Base-by-base conservation (phyloP, 495 filamentous ascomycete genomes). In the Hypoxylon perforatum region DNA sequence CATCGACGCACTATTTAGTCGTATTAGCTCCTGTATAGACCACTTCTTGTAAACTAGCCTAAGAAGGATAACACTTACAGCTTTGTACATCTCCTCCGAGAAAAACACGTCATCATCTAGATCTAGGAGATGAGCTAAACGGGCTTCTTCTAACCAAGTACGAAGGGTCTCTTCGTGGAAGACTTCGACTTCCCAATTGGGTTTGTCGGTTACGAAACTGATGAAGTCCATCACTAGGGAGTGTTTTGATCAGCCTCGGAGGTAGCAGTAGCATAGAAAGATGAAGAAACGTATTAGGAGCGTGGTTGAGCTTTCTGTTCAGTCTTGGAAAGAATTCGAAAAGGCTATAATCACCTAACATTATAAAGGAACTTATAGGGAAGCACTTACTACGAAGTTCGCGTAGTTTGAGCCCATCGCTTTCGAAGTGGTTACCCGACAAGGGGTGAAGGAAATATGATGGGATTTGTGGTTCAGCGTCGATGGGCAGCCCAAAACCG, bases 161-260 rank as follows among this genome's bases (percentile, higher is more conserved):
- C 68, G 56, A 14, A 77, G 64, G 38, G 78, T 80, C 1, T 50
- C 42, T 2, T 83, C 76, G 62, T 88, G 78, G 39, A 84, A 85
- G 57, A 88, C 80, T 65, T 88, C 84, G 14, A 72, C 68, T 52
- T 84, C 77, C 86, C 83, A 88, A 19, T 79, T 74, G 6, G 76
- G 74, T 57, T 83, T 83, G 64, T 80, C 76, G 4, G 75, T 78
- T 36, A 79, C 59, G 15, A 69, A 18, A 25, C 73, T 63, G 41
- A 78, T 65, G 38, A 80, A 72, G 3, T 60, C 44, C 39, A 79
- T 67, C 76, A 81, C 50, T 54, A 65, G 12, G 23, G 39, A 0
- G 42, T 6, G 18, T 64, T 51, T 25, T 44, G 25, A 7, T 28
- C 7, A 3, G 25, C 7, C 3, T 7, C 7, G 7, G 25, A 28